These are phyloP conservation scores for Crithidia bombi DNA, from an alignment of 208 protist species.

Conservation along the genomic window DNA sequence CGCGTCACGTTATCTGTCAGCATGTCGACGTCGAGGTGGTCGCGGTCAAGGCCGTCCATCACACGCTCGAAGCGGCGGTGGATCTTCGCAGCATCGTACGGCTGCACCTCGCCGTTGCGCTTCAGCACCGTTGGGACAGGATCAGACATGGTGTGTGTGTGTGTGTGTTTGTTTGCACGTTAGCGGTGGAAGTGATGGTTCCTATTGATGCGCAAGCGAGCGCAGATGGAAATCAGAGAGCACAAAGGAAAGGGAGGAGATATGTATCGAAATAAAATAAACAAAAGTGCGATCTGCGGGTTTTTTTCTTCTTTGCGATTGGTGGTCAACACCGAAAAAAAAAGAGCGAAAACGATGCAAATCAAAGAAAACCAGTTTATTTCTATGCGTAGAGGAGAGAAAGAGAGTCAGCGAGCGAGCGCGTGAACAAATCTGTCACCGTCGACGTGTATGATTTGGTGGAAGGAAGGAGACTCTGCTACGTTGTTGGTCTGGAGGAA, in stretches of 20 bases:
- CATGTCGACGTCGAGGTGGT: constrained; percentile 68
- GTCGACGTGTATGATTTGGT: constrained; percentile 5
- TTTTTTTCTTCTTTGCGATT: no score
- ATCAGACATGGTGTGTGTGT: constrained; percentile 27
- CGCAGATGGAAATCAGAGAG: background rate
- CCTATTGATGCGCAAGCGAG: constrained; percentile 3
- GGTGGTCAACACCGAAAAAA: no score
- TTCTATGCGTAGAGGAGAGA: constrained; percentile 10
- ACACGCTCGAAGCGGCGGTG: constrained; percentile 52
- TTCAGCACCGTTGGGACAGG: constrained; percentile 52
- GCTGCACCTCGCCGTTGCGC: constrained; percentile 61
- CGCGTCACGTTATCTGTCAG: constrained; percentile 89
- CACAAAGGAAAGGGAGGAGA: background rate
- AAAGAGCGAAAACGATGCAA: background rate
- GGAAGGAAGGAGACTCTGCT: background rate
- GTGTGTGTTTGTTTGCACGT: no score
- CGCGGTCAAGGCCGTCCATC: constrained; percentile 49
- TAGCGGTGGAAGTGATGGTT: background rate
- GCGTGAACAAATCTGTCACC: background rate
- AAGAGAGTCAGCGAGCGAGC: no score
- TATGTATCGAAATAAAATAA: background rate
- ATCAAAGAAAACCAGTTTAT: background rate
- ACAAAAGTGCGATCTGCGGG: no score
- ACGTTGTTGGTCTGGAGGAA: background rate
- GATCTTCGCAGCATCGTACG: constrained; percentile 69